Evolutionary conservation across 805 yeast genomes (phyloP).

Genomic region (Hanseniaspora singularis): DNA sequence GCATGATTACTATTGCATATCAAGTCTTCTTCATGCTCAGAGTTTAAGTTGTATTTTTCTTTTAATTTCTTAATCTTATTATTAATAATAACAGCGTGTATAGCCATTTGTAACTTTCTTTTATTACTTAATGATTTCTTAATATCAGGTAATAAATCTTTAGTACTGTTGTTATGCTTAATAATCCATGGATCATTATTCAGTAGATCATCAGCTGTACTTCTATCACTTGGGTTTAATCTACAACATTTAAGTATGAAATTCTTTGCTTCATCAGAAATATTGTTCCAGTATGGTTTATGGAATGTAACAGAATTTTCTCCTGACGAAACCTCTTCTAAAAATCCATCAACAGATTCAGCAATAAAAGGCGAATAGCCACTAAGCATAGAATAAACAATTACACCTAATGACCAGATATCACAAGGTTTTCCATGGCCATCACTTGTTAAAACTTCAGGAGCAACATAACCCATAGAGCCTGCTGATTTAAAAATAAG

Average conservation of each 20-base stretch:
- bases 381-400: conserved; percentile 76
- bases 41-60: conserved; percentile 32
- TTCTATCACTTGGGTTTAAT: conserved; percentile 53
- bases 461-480: conserved; percentile 93
- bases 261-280: conserved; percentile 67
- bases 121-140: conserved; percentile 75
- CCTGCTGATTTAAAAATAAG: conserved; percentile 68
- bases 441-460: conserved; percentile 67
- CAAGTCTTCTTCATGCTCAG: conserved; percentile 40
- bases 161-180: conserved; percentile 26
- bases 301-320: conserved; percentile 74
- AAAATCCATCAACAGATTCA: conserved; percentile 67
- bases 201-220: conserved; percentile 54
- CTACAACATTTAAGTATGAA: conserved; percentile 64
- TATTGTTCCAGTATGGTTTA: conserved; percentile 71
- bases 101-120: conserved; percentile 70
- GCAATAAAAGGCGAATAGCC: conserved; percentile 89
- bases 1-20: conserved; percentile 27
- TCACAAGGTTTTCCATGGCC: conserved; percentile 97
- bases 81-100: conserved; percentile 69
- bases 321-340: conserved; percentile 60
- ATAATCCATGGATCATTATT: conserved; percentile 63
- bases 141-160: conserved; percentile 70
- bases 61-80: conserved; percentile 66
- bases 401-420: conserved; percentile 90